Conservation (phyloP, 495 filamentous ascomycete species). For the Penicillium egyptiacum region DNA sequence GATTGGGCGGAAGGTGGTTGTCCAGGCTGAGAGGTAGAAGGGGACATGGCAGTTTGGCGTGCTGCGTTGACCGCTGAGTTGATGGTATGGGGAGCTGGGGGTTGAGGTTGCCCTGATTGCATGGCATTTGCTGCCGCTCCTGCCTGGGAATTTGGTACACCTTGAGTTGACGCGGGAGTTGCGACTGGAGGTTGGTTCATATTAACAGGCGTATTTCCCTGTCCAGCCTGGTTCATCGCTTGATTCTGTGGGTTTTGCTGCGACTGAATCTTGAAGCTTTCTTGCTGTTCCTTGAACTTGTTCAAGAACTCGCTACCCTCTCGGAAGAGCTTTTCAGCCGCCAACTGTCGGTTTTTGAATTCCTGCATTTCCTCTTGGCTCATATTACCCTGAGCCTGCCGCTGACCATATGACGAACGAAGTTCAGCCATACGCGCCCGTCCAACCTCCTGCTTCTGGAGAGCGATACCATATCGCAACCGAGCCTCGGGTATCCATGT, state of each 20-base stretch:
- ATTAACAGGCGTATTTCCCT: constrained; percentile 8
- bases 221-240: constrained; percentile 27
- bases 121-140: constrained; percentile 27
- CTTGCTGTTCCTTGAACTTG: constrained; percentile 52
- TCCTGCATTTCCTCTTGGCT: constrained; percentile 45
- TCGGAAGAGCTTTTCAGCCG: constrained; percentile 46
- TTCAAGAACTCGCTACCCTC: constrained; percentile 48
- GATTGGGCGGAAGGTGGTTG: constrained; percentile 43
- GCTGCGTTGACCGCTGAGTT: constrained; percentile 56
- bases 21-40: constrained; percentile 39
- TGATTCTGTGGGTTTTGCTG: constrained; percentile 38
- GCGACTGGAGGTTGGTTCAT: constrained; percentile 19
- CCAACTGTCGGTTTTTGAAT: constrained; percentile 43
- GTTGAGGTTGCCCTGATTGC: constrained; percentile 39
- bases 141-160: constrained; percentile 25
- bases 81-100: constrained; percentile 52
- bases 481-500: constrained; percentile 54
- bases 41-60: constrained; percentile 47
- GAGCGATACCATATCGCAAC: constrained; percentile 50
- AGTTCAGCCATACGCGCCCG: constrained; percentile 39
- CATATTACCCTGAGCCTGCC: constrained; percentile 41
- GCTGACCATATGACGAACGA: constrained; percentile 39
- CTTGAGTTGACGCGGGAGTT: constrained; percentile 21
- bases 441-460: constrained; percentile 55
- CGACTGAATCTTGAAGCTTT: constrained; percentile 42